phyloP scores from a whole-genome alignment of 805 yeast species.

The Saturnispora sanitii region DNA sequence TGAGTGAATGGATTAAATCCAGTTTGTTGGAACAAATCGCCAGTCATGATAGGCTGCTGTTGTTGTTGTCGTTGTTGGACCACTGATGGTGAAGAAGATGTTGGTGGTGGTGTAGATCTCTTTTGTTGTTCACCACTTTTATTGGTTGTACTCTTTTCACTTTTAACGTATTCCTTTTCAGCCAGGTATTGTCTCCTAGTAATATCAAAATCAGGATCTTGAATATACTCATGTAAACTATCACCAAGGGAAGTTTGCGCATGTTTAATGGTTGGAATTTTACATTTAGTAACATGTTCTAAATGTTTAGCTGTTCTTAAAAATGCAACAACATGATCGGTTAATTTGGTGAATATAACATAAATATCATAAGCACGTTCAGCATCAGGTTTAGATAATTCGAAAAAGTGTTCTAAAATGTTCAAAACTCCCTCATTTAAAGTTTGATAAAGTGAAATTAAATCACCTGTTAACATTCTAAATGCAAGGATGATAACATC shows the following conservation, averaged over 20 bases:
- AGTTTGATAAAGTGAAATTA: constrained; percentile 77
- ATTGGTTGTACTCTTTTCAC: background rate
- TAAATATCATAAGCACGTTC: constrained; percentile 78
- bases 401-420: constrained; percentile 87
- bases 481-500: constrained; percentile 80
- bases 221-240: constrained; percentile 78
- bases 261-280: constrained; percentile 92
- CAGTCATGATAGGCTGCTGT: constrained; percentile 5
- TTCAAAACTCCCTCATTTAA: constrained; percentile 95
- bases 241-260: constrained; percentile 91
- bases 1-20: constrained; percentile 14
- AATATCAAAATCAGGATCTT: constrained; percentile 74
- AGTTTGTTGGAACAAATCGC: constrained; percentile 4
- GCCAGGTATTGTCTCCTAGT: constrained; percentile 71
- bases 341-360: constrained; percentile 74
- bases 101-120: background rate
- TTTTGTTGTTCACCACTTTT: background rate
- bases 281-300: constrained; percentile 77
- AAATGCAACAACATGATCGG: constrained; percentile 79
- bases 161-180: constrained; percentile 40
- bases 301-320: constrained; percentile 82
- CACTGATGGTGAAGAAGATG: background rate
- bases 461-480: constrained; percentile 81
- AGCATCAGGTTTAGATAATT: constrained; percentile 79
- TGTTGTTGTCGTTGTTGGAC: constrained; percentile 12